Evolutionary conservation across 257 asterid species (phyloP).

Genomic region (Fraxinus cuspidata): DNA sequence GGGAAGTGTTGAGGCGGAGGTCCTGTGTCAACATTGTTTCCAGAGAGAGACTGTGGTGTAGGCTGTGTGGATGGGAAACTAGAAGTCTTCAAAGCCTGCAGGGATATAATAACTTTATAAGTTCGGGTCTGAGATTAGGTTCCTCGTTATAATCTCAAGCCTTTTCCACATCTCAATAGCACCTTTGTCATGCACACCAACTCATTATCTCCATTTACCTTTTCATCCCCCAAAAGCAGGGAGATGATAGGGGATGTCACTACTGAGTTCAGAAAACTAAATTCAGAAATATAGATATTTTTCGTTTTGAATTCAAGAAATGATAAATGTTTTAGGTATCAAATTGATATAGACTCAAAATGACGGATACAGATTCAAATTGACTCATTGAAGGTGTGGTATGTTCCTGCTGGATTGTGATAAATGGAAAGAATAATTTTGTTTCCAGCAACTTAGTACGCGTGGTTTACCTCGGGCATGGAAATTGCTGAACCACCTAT

Average conservation of each 20-base stretch:
- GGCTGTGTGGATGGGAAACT: conserved; percentile 60
- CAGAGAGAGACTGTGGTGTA: conserved; percentile 49
- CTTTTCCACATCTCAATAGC: background rate
- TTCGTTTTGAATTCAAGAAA: background rate
- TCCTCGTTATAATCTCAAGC: background rate
- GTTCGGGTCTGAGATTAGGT: background rate
- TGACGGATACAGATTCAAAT: background rate
- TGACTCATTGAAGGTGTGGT: conserved; percentile 4
- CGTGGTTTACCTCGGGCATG: conserved; percentile 64
- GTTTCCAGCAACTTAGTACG: background rate
- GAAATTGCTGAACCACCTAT: conserved; percentile 57
- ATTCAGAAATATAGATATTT: background rate
- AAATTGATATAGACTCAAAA: too few relatives aligned
- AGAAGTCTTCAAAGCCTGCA: conserved; percentile 61
- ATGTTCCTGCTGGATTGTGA: background rate
- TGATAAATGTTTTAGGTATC: background rate
- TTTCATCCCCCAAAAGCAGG: background rate
- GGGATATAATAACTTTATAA: background rate
- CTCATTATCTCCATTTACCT: background rate
- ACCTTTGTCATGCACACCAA: background rate
- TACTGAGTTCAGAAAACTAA: background rate
- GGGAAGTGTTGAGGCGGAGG: conserved; percentile 77
- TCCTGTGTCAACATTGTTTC: conserved; percentile 59
- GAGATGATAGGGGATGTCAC: background rate
- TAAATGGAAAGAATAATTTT: too few relatives aligned